phyloP scores from a whole-genome alignment of 2,329 filamentous ascomycete genomes.

The Penicillium paneum region DNA sequence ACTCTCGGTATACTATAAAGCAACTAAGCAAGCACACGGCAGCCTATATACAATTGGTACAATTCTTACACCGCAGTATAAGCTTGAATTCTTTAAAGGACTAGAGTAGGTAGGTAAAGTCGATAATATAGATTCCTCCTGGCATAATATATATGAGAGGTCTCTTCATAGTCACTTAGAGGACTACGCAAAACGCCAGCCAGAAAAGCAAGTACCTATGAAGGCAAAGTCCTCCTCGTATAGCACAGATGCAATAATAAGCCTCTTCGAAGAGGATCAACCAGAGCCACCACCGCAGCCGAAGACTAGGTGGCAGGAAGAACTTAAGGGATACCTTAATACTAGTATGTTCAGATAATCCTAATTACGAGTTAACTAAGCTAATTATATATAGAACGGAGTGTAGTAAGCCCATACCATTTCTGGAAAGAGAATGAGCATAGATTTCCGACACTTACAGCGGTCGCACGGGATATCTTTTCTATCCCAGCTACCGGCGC shows the following conservation, averaged over 20 bases:
- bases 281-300: background rate
- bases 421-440: background rate
- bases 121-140: background rate
- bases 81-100: conserved; percentile 2
- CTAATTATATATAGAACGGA: background rate
- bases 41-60: conserved; percentile 4
- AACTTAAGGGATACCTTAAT: too few relatives aligned
- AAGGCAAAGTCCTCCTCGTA: too few relatives aligned
- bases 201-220: too few relatives aligned
- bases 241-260: too few relatives aligned
- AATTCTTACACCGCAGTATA: background rate
- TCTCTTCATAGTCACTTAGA: background rate
- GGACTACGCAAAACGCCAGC: background rate
- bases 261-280: too few relatives aligned
- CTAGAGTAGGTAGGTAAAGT: background rate
- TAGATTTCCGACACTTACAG: background rate
- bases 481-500: background rate
- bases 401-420: background rate
- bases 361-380: background rate
- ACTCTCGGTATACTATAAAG: background rate
- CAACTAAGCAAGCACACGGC: background rate
- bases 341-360: background rate
- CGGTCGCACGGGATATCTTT: background rate
- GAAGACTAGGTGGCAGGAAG: background rate
- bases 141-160: background rate